phyloP scores from a whole-genome alignment of 306 rosid genomes.

The Acacia crassicarpa region DNA sequence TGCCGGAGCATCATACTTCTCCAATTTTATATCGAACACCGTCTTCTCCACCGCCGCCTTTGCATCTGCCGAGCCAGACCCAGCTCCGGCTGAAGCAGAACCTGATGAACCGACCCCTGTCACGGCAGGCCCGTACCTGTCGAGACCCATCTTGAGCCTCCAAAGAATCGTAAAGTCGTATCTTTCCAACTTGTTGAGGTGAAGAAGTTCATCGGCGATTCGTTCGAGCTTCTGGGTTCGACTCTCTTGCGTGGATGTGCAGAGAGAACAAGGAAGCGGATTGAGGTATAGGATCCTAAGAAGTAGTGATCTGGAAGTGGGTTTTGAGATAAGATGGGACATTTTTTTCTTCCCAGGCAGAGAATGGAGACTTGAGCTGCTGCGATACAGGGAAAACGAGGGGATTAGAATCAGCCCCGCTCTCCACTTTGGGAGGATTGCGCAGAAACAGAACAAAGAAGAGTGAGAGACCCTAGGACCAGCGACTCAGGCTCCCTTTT shows the following conservation, averaged over 20 bases:
- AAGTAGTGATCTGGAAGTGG: background rate
- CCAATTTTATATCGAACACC: constrained; percentile 45
- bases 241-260: constrained; percentile 17
- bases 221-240: constrained; percentile 34
- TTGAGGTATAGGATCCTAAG: background rate
- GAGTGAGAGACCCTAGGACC: background rate
- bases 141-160: constrained; percentile 48
- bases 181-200: constrained; percentile 43
- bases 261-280: constrained; percentile 18
- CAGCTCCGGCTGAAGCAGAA: background rate
- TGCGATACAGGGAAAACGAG: background rate
- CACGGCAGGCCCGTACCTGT: constrained; percentile 36
- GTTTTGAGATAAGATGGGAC: constrained; percentile 1
- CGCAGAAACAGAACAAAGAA: background rate
- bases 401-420: background rate
- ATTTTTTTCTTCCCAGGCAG: background rate
- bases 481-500: background rate
- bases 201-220: constrained; percentile 40
- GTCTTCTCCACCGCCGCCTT: constrained; percentile 37
- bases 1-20: constrained; percentile 47
- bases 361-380: background rate
- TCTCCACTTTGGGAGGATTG: background rate
- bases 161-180: constrained; percentile 50
- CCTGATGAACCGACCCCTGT: constrained; percentile 24
- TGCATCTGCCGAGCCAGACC: background rate